Conservation (phyloP, 768 basidiomycete genomes). For the Pisolithus tinctorius region DNA sequence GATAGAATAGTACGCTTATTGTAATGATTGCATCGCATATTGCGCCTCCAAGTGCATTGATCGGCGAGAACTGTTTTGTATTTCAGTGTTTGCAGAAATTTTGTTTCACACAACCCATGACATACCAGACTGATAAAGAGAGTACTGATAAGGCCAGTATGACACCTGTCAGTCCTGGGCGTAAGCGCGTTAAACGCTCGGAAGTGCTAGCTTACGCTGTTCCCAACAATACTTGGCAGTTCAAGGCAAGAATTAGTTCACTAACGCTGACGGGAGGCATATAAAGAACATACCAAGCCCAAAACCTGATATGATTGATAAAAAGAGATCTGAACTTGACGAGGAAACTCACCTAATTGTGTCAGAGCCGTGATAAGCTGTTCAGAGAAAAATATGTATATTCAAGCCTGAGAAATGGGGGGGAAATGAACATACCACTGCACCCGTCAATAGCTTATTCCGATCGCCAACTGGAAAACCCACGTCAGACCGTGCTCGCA, state of each 20-base stretch:
- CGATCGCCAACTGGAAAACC: slow-evolving; percentile 11
- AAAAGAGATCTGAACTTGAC: not conserved
- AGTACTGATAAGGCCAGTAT: not conserved
- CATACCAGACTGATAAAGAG: not conserved
- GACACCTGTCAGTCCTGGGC: not conserved
- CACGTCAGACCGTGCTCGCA: not conserved
- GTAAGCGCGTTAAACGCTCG: not conserved
- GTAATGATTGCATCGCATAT: slow-evolving; percentile 18
- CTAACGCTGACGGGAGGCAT: not conserved
- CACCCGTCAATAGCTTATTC: slow-evolving; percentile 10
- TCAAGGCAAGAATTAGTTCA: not conserved
- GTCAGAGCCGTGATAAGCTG: slow-evolving; percentile 4
- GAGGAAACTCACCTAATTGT: slow-evolving; percentile 10
- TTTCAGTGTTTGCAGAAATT: not conserved
- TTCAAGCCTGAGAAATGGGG: not conserved
- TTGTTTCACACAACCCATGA: not conserved
- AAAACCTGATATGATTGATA: not conserved
- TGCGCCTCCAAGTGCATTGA: slow-evolving; percentile 10
- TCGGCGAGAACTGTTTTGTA: slow-evolving; percentile 4
- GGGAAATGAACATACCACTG: slow-evolving; percentile 8
- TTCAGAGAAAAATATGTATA: not conserved
- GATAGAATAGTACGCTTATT: slow-evolving; percentile 10
- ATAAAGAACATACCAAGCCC: not conserved
- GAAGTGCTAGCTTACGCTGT: not conserved
- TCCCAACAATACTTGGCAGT: not conserved